Percentiles rank a stretch among this genome's conserved stretches.
Conservation (phyloP, 352 stramenopile genomes). For the Globisporangium paroecandrum region DNA sequence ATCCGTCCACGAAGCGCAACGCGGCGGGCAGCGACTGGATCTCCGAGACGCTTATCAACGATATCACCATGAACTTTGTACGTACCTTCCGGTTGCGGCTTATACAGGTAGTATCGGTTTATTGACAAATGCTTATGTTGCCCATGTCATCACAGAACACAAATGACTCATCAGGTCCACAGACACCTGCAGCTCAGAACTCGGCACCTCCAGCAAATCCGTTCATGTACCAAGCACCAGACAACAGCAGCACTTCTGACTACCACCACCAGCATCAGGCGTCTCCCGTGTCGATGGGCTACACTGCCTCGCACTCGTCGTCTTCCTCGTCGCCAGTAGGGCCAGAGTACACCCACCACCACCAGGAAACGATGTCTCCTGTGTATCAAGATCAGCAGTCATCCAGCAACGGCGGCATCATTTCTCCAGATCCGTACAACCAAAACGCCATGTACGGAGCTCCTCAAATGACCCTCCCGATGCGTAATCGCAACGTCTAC, state of each 20-base stretch:
- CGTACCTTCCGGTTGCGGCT: conserved; percentile 3
- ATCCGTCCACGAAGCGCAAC: conserved; percentile 64
- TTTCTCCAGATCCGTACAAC: conserved; percentile 27
- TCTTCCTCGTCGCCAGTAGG: not conserved
- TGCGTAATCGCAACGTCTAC: conserved; percentile 46
- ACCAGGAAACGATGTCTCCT: conserved; percentile 12
- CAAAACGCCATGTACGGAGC: conserved; percentile 26
- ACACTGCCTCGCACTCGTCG: conserved; percentile 18
- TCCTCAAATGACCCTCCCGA: conserved; percentile 56
- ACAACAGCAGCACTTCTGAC: conserved; percentile 13
- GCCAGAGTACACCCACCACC: conserved; percentile 5
- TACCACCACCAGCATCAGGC: conserved; percentile 23
- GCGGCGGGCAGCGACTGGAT: conserved; percentile 59
- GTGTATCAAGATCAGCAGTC: conserved; percentile 12
- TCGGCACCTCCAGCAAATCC: conserved; percentile 15
- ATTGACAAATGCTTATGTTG: not conserved
- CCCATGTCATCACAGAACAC: conserved; percentile 8
- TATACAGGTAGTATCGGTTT: too few relatives aligned
- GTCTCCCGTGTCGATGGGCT: conserved; percentile 33
- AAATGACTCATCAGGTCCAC: conserved; percentile 1
- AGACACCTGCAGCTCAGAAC: not conserved
- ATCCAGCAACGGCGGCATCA: conserved; percentile 5
- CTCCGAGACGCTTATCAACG: conserved; percentile 72
- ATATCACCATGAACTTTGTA: conserved; percentile 64
- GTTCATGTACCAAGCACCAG: conserved; percentile 31